Conservation (phyloP, 768 basidiomycete genomes). For the Boletus vermiculosoides region DNA sequence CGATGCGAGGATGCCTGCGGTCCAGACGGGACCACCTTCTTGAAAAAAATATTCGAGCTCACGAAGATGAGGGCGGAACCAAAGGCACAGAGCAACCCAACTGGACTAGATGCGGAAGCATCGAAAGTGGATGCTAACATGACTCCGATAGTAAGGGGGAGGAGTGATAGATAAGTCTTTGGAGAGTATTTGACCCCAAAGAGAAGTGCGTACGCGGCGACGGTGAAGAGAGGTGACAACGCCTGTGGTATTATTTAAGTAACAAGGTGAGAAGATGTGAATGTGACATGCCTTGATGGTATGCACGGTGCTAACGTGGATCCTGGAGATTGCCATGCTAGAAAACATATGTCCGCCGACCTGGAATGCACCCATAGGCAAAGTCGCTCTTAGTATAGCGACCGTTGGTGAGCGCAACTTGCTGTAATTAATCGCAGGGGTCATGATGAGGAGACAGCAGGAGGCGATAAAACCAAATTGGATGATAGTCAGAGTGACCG, state of each 20-base stretch:
- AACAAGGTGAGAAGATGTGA: background rate
- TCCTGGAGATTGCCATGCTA: constrained; percentile 93
- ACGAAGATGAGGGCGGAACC: constrained; percentile 97
- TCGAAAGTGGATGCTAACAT: constrained; percentile 98
- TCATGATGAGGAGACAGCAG: constrained; percentile 85
- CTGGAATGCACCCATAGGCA: constrained; percentile 97
- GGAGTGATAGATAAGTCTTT: constrained; percentile 87
- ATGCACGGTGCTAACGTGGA: constrained; percentile 96
- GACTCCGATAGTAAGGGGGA: constrained; percentile 95
- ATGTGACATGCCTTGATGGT: constrained; percentile 83
- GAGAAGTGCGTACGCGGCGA: constrained; percentile 89
- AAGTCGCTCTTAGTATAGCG: constrained; percentile 71
- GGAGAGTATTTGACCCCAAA: constrained; percentile 93
- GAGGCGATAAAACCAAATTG: constrained; percentile 94
- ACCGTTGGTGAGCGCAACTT: constrained; percentile 67
- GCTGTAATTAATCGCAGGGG: constrained; percentile 64
- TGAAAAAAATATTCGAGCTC: constrained; percentile 98
- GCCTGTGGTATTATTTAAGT: constrained; percentile 54
- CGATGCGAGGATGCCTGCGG: constrained; percentile 61
- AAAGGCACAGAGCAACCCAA: constrained; percentile 93
- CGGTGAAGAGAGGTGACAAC: constrained; percentile 94
- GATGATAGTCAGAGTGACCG: constrained; percentile 94
- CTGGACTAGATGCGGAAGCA: constrained; percentile 77
- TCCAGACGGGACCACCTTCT: constrained; percentile 86
- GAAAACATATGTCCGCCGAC: constrained; percentile 98